Percentiles rank a stretch among this genome's conserved stretches.
Evolutionary conservation across 768 basidiomycete genomes (phyloP).

Genomic region (Leccinum uliginosum): DNA sequence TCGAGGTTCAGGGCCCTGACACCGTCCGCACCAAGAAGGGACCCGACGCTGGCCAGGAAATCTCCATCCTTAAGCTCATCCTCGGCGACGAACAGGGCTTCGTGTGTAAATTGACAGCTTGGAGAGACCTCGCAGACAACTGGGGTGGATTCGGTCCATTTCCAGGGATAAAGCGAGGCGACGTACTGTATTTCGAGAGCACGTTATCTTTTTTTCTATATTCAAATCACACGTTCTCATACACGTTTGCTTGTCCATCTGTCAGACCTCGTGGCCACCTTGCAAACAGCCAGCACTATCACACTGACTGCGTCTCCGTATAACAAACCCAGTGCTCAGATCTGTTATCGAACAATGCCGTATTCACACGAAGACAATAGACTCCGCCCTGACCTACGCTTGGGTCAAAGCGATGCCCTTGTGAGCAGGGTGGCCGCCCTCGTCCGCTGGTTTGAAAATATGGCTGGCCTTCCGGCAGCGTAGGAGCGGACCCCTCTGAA

Average conservation of each 20-base stretch:
- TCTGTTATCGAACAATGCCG: constrained; percentile 80
- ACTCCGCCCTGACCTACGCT: constrained; percentile 67
- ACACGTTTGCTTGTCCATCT: constrained; percentile 9
- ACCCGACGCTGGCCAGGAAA: constrained; percentile 62
- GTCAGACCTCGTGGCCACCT: constrained; percentile 51
- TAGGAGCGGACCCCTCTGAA: constrained; percentile 5
- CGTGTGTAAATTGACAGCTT: constrained; percentile 70
- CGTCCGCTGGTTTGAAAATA: constrained; percentile 68
- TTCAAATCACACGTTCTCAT: constrained; percentile 15
- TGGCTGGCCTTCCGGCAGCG: constrained; percentile 51
- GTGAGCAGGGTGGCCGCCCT: constrained; percentile 64
- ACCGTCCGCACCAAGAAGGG: constrained; percentile 65
- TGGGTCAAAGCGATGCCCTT: constrained; percentile 64
- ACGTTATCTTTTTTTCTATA: constrained; percentile 25
- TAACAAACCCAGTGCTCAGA: constrained; percentile 54
- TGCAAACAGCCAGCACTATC: constrained; percentile 41
- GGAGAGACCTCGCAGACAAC: constrained; percentile 69
- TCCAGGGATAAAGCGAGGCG: constrained; percentile 58
- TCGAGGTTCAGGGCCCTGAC: constrained; percentile 79
- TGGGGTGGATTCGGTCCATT: constrained; percentile 54
- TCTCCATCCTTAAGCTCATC: constrained; percentile 64
- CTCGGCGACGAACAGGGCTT: constrained; percentile 68
- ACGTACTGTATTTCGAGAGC: constrained; percentile 71
- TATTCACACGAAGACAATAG: constrained; percentile 52
- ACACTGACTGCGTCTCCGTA: constrained; percentile 66